phyloP scores from a whole-genome alignment of 257 asterid genomes.

The Jacaranda mimosifolia region DNA sequence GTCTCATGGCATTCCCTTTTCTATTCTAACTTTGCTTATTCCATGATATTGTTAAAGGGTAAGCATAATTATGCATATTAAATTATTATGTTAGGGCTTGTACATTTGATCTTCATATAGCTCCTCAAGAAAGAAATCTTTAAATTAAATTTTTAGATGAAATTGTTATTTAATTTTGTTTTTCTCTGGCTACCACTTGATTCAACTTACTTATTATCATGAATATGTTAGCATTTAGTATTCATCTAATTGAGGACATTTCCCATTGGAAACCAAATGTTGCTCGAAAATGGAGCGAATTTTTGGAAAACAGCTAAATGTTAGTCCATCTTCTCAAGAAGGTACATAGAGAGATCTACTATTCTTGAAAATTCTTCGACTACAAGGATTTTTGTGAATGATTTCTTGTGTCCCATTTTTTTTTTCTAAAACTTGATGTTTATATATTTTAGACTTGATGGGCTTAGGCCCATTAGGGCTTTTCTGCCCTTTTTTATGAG shows the following conservation, averaged over 20 bases:
- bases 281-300: no score
- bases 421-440: no score
- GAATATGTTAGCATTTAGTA: background rate
- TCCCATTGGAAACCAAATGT: background rate
- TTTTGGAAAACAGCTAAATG: no score
- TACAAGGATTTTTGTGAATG: no score
- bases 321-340: no score
- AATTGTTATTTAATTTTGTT: background rate
- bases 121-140: background rate
- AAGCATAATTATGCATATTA: background rate
- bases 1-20: background rate
- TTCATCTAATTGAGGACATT: background rate
- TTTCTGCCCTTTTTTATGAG: no score
- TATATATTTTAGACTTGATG: no score
- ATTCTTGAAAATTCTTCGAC: no score
- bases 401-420: no score
- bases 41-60: background rate
- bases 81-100: background rate
- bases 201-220: background rate
- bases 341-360: no score
- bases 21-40: background rate
- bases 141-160: background rate
- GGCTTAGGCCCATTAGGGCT: no score
- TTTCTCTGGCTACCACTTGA: background rate
- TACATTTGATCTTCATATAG: background rate